Conservation (phyloP, 1,284 basidiomycete species). For the Taiwanofungus camphoratus region DNA sequence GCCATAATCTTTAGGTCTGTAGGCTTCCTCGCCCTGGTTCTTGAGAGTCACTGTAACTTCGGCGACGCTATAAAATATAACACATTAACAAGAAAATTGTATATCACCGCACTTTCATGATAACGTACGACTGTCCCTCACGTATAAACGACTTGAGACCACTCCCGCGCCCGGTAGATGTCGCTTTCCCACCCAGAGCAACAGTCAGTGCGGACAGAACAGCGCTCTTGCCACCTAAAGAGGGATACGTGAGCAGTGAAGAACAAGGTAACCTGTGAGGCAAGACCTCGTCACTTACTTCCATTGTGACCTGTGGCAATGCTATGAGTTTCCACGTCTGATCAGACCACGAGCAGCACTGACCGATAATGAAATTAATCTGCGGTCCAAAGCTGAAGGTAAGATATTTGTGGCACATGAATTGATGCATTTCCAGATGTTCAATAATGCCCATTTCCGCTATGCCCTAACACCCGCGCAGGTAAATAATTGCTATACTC, state of each 20-base stretch:
- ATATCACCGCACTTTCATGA: not conserved
- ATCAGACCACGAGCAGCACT: slow-evolving; percentile 27
- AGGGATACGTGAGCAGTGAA: no score
- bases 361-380: slow-evolving; percentile 96
- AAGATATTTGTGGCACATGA: slow-evolving; percentile 93
- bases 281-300: slow-evolving; percentile 42
- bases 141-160: slow-evolving; percentile 89
- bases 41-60: slow-evolving; percentile 80
- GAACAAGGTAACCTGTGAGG: not conserved
- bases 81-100: not conserved
- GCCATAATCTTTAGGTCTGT: slow-evolving; percentile 77
- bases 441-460: slow-evolving; percentile 88
- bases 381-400: slow-evolving; percentile 82
- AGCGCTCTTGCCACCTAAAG: slow-evolving; percentile 90
- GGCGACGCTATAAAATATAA: slow-evolving; percentile 42
- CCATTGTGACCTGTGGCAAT: slow-evolving; percentile 62
- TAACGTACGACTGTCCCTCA: slow-evolving; percentile 71
- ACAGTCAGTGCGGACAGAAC: slow-evolving; percentile 92
- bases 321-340: not conserved
- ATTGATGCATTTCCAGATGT: slow-evolving; percentile 82
- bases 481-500: not conserved
- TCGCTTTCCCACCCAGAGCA: slow-evolving; percentile 90
- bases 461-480: slow-evolving; percentile 42
- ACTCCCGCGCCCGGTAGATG: slow-evolving; percentile 80
- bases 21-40: slow-evolving; percentile 90